Conservation (phyloP, 2,329 filamentous ascomycete genomes). For the Diaporthe ampelina region DNA sequence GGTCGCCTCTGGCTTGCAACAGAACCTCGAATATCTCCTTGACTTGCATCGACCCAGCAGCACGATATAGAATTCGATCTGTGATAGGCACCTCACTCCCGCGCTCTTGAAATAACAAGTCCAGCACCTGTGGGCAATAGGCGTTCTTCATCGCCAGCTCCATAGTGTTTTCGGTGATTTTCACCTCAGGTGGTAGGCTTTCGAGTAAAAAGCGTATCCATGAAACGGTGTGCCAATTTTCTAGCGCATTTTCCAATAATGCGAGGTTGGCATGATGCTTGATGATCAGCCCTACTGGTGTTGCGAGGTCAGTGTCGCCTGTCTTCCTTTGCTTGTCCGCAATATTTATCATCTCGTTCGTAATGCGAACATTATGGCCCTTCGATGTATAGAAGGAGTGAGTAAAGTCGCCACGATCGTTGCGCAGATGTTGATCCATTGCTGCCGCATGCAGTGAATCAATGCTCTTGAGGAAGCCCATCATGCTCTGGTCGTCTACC, state of each 20-base stretch:
- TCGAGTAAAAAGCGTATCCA: not conserved
- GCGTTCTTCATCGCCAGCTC: not conserved
- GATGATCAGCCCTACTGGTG: not conserved
- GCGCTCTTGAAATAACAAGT: not conserved
- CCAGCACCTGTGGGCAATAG: not conserved
- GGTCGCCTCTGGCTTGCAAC: not conserved
- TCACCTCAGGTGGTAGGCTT: not conserved
- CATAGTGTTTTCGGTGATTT: not conserved
- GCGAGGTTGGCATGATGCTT: not conserved
- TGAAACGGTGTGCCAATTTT: not conserved
- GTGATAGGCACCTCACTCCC: not conserved
- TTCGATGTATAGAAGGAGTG: not conserved
- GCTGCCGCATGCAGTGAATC: not conserved
- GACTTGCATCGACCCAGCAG: not conserved
- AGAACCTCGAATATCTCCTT: not conserved
- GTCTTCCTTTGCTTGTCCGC: not conserved
- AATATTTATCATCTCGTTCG: slow-evolving; percentile 4
- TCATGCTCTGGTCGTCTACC: not conserved
- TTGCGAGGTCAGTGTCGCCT: not conserved
- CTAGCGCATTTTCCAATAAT: not conserved
- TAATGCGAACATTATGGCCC: not conserved
- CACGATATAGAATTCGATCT: not conserved
- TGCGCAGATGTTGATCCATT: not conserved
- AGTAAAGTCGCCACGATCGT: not conserved
- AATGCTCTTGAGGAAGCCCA: not conserved